Evolutionary conservation across 2,329 filamentous ascomycete species (phyloP), one percentile per base, ranked within the genome.

Genomic region (Akanthomyces lecanii): DNA sequence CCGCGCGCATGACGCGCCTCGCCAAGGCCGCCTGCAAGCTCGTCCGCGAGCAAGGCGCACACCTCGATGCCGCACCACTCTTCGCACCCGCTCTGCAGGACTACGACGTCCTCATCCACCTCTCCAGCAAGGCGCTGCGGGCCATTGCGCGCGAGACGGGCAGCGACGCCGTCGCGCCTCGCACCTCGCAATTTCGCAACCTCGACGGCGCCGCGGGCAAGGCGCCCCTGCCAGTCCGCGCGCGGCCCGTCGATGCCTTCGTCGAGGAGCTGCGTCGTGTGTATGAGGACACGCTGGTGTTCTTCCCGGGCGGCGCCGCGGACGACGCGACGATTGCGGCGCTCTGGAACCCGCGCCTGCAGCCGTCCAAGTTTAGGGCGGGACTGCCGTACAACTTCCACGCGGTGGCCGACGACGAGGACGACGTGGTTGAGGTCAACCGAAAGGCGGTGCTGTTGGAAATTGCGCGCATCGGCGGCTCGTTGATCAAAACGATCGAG

Each of bases 71-170:
- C 3, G 45, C 67, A 2, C 64, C 67, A 30, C 81, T 98, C 10
- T 98, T 98, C 76, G 79, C 83, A n/a, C 81, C 89, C 3, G 85
- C 88, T 0, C 79, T 91, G 6, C 75, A 76, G 11, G 92, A 97
- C 67, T 99, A 93, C 74, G 92, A 98, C 73, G 89, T 98, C 66
- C 78, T 94, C n/a, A 79, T 99, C 61, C 85, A 89, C 70, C 78
- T 98, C 23, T 83, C 85, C 18, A 67, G 81, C 38, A 86, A 83
- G 67, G 78, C 78, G 56, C 72, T 84, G 51, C 79, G 78, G 70
- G 66, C 71, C 66, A 70, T 80, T 33, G 63, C 75, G 69, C 72
- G 75, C 69, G 77, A 78, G 54, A 72, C 73, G 44, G 73, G 75
- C 58, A 69, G 71, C 63, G 70, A 76, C 45, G 69, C 71, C 65